Base-by-base conservation (phyloP, 2,329 filamentous ascomycete species). In the Fusarium heterosporum region DNA sequence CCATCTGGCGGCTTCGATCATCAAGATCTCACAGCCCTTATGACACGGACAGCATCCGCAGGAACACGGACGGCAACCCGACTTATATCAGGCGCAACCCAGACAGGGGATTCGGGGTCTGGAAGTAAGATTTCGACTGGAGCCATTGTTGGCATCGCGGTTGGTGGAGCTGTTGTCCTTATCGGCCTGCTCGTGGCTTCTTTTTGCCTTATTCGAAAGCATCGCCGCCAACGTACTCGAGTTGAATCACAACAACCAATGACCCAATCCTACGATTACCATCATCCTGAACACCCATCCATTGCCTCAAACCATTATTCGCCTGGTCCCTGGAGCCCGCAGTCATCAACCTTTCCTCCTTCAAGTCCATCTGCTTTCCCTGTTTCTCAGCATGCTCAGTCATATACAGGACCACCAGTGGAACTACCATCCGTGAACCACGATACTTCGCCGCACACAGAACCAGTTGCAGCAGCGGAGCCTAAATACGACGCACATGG, bases 61-160 rank as follows among this genome's bases (percentile, higher is more conserved):
- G 72, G 80, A 3, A 73, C 76, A 11, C 81, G 87, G 29, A 79
- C 81, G 8, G 81, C 87, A 1, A 89, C 86, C 4, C 81, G 86
- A 19, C 64, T 74, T 8, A 69, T 83, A 30, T 61, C 68, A 6
- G 57, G 54, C 16, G 58, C 64, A 9, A 72, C 58, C 19, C 42
- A 69, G 69, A 17, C 39, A 8, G 47, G 30, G 3, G 43, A 25
- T 26, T 38, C 49, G n/a, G 19, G 50, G 55, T 11, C 57, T 13
- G 55, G 22, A 17, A 22, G 13, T 4, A 53, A 69, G 80, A 49
- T 74, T 2, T 76, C 78, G 5, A 75, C 71, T 0, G 81, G 81
- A 11, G 81, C 79, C 12, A 82, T 84, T 45, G 77, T 72, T 6
- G 82, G 83, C 17, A 82, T 84, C 40, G 78, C 77, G 8, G 72